Base-by-base conservation (phyloP, 2,329 filamentous ascomycete genomes). In the Cladosporium sp. region DNA sequence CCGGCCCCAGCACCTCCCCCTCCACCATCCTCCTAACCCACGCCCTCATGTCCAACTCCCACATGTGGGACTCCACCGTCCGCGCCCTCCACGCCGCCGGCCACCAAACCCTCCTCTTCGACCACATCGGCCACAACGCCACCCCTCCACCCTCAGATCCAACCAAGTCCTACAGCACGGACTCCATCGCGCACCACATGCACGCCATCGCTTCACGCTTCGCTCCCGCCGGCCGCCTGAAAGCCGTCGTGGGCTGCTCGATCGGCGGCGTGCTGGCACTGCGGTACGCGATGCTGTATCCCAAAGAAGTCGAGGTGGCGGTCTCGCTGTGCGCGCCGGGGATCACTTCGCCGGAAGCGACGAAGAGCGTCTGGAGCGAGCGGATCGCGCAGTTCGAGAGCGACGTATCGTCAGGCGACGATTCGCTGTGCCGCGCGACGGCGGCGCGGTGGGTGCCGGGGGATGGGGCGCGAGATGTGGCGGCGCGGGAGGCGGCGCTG, bases 71-170 rank as follows among this genome's bases (percentile, higher is more conserved):
- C 45, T 52, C 56, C 5, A 62, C 61, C 13, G 54, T 59, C 53
- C 43, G 41, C 14, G 51, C 58, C 13, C 59, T 65, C 8, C 45
- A 55, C 38, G 14, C 28, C 9, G 56, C 58, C 32, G 61, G 62
- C 54, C 62, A 64, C 54, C 58, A 54, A 19, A 63, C 63, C 13
- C 54, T 66, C 19, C 58, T 58, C 52, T 66, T 60, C 58, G 63
- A 64, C 49, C 61, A 64, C 51, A 53, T 61, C 11, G 63, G 62
- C 16, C 63, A 64, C 52, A 52, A 61, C 48, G 54, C 56, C 19
- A 65, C 60, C 3, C 58, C 57, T 5, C 54, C 60, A 14, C 49
- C 59, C 22, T 28, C 54, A 22, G 35, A 55, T 22, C 11, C 37
- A 37, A 43, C 51, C 22, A 10, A 51, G 51, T 9, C 16, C 40